Evolutionary conservation across 768 basidiomycete species (phyloP), one percentile per base, ranked within the genome.

Genomic region (Lactifluus hygrophoroides): DNA sequence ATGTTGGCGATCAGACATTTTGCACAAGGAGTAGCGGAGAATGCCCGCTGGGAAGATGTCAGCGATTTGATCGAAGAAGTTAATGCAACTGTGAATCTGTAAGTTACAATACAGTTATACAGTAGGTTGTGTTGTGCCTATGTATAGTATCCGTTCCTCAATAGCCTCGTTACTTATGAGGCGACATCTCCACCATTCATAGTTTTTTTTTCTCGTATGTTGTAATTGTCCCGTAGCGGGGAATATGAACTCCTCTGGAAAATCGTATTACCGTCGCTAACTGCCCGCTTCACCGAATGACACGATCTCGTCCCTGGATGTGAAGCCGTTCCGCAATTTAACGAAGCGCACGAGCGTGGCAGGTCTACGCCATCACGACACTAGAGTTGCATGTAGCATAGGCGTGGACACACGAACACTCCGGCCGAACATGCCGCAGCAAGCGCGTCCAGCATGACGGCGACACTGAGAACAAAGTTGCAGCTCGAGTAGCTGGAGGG

Each of bases 401-500:
- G 48, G 6, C 11, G 35, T 8, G 62, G 56, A 32, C 62, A 64
- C 5, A 48, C 34, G 13, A 54, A 43, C 16, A 43, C 19, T 3
- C 38, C 48, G 14, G 23, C 51, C 13, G 34, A 38, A 32, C 47
- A 51, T 9, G 58, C 32, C 3, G 59, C 40, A 21, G 46, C 49
- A 17, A 64, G 59, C 28, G 59, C 56, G 9, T 46, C 32, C 8
- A 61, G 51, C 32, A 64, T 21, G 25, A 30, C 8, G 10, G 45
- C 35, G 51, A 45, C 42, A 35, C 48, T 56, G 46, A 19, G 43
- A 45, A 64, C 30, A 38, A 57, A 44, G 60, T 55, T 61, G 38
- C 60, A 64, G 16, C n/a, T 61, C 60, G 63, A 64, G 50, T 48
- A 46, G 63, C 43, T 57, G 48, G 8, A 64, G 52, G 23, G 49